These are phyloP conservation scores for Withania somnifera DNA, from an alignment of 305 asterid genomes.

Conservation along the genomic window DNA sequence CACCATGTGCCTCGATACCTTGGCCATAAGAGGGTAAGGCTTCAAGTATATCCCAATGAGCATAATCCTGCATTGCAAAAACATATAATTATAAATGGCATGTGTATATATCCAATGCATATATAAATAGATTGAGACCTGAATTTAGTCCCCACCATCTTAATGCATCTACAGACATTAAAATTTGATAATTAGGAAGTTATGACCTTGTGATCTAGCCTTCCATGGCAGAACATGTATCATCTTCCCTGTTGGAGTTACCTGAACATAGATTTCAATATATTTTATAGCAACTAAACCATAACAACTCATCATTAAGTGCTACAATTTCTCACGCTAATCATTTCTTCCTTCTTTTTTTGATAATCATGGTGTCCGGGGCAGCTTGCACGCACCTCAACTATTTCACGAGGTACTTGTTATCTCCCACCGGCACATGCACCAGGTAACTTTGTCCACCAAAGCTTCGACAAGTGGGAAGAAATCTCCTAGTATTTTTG, in stretches of 20 bases:
- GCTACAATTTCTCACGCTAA: not conserved
- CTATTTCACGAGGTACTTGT: too few relatives aligned
- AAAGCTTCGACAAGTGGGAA: not conserved
- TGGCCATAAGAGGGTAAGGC: slow-evolving; percentile 72
- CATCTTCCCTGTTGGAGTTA: not conserved
- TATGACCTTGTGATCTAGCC: not conserved
- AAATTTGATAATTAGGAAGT: not conserved
- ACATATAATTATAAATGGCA: not conserved
- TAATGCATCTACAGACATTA: not conserved
- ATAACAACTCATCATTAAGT: not conserved
- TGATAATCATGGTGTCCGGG: not conserved
- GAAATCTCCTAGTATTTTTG: not conserved
- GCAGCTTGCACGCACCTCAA: not conserved
- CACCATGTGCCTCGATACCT: slow-evolving; percentile 50
- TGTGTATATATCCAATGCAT: not conserved
- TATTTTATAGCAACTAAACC: not conserved
- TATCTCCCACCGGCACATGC: not conserved
- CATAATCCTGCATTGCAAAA: slow-evolving; percentile 34
- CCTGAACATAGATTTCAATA: not conserved
- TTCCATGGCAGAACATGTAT: not conserved
- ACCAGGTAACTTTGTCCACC: not conserved
- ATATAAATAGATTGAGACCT: not conserved
- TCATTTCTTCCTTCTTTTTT: not conserved
- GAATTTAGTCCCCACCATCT: not conserved
- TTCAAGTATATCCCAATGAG: slow-evolving; percentile 56